Evolutionary conservation across 345 rosid genomes (phyloP).

Genomic region (Ailanthus altissimus): DNA sequence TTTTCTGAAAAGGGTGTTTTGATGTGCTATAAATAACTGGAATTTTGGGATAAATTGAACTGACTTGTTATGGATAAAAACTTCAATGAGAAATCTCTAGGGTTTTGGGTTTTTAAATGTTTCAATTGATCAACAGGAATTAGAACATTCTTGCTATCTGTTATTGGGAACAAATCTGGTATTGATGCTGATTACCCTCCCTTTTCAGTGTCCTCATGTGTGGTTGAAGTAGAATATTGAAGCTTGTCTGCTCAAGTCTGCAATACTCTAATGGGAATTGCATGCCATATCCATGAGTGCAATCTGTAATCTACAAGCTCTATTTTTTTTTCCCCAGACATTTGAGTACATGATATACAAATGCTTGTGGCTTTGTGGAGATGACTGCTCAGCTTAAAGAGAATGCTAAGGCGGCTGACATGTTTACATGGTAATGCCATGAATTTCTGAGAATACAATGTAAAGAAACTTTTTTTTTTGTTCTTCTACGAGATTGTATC

Average conservation of each 20-base stretch:
- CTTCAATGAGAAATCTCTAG: not conserved
- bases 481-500: not conserved
- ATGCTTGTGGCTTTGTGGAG: not conserved
- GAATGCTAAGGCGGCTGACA: not conserved
- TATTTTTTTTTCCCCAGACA: not conserved
- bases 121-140: not conserved
- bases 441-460: not conserved
- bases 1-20: not conserved
- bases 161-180: too few relatives aligned
- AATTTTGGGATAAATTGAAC: too few relatives aligned
- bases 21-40: too few relatives aligned
- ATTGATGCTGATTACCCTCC: not conserved
- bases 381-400: not conserved
- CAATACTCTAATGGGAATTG: constrained; percentile 4
- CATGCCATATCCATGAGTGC: not conserved
- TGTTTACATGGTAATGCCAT: not conserved
- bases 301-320: not conserved
- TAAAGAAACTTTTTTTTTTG: not conserved
- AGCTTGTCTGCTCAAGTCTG: not conserved
- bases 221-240: constrained; percentile 15
- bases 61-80: not conserved
- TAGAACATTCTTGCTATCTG: not conserved
- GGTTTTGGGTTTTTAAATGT: not conserved
- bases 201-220: constrained; percentile 33
- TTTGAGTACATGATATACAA: not conserved